Evolutionary conservation across 306 rosid genomes (phyloP), one percentile per base, ranked within the genome.

Genomic region (Cicer pinnatifidum): DNA sequence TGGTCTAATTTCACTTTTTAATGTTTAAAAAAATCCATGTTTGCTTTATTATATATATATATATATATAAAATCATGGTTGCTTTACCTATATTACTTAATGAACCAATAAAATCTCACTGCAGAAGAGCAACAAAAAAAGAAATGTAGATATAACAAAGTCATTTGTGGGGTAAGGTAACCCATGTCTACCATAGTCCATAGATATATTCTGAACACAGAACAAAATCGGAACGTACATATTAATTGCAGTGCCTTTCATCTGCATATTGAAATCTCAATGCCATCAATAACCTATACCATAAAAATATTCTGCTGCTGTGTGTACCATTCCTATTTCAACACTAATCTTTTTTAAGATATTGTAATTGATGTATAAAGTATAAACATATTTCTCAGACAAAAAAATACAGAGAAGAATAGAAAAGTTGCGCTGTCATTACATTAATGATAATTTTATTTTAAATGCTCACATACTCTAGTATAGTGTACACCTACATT

Each of bases 91-190:
- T 40, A 57, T 8, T 53, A 53, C 52, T 56, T 71, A 46, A 71
- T 78, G 72, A 39, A 28, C 50, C 40, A 40, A 28, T 54, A 45
- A 64, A 64, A 54, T 56, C 46, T 37, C 67, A 63, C 15, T 12
- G 7, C n/a, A 72, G 52, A 23, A 51, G 46, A 19, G 15, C 15
- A 78, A 61, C 66, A 48, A 51, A 51, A 23, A 1, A 23, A 23
- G 33, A 23, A 23, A 65, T 50, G 39, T 43, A 66, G 40, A 67
- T 33, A 54, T 23, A 78, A 69, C 62, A 16, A 13, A 8, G 37
- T 77, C 44, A 58, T 28, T 9, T 59, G 81, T 60, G 71, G 81
- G 76, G 76, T 38, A 57, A 35, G 53, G 56, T 35, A 54, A 28
- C 73, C 73, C 40, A 13, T 11, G 6, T 28, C 51, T 33, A 16